These are phyloP conservation scores for Platanthera zijinensis DNA, from an alignment of 106 monocot genomes.

Conservation along the genomic window DNA sequence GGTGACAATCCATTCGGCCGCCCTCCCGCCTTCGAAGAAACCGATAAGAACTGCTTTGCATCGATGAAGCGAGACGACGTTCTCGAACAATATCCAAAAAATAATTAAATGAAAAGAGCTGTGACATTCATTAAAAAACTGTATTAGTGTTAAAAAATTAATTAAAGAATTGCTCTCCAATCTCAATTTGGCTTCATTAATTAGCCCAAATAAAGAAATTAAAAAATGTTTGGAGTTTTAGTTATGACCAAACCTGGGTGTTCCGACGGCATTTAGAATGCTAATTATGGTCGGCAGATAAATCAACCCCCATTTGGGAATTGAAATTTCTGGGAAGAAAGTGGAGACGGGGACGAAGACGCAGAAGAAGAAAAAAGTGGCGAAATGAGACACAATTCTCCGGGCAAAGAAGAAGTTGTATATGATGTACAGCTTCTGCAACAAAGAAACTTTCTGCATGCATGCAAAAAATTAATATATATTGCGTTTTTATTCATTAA, in stretches of 20 bases:
- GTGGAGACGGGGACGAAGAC: constrained; percentile 45
- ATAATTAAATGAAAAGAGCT: constrained; percentile 51
- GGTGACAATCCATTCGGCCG: constrained; percentile 63
- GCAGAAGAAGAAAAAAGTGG: constrained; percentile 73
- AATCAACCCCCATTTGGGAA: constrained; percentile 43
- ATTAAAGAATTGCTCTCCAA: no score
- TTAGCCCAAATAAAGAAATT: neutral
- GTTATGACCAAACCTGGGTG: constrained; percentile 26
- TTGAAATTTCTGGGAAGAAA: constrained; percentile 37
- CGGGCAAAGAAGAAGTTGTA: constrained; percentile 69
- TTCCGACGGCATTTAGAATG: constrained; percentile 59
- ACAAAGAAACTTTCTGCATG: constrained; percentile 36
- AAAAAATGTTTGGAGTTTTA: no score
- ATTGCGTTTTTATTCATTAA: neutral
- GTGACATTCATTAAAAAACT: neutral
- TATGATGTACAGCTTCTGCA: constrained; percentile 61
- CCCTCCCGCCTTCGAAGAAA: constrained; percentile 39
- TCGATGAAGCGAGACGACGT: constrained; percentile 62
- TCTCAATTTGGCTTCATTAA: neutral
- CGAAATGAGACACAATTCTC: constrained; percentile 55
- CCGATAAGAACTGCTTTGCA: constrained; percentile 47
- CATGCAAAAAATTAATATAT: neutral
- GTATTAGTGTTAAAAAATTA: neutral
- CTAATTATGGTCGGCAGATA: constrained; percentile 49
- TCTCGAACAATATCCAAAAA: constrained; percentile 74